These are phyloP conservation scores for Malassezia globosa DNA, from an alignment of 1,284 basidiomycete genomes.

Conservation along the genomic window DNA sequence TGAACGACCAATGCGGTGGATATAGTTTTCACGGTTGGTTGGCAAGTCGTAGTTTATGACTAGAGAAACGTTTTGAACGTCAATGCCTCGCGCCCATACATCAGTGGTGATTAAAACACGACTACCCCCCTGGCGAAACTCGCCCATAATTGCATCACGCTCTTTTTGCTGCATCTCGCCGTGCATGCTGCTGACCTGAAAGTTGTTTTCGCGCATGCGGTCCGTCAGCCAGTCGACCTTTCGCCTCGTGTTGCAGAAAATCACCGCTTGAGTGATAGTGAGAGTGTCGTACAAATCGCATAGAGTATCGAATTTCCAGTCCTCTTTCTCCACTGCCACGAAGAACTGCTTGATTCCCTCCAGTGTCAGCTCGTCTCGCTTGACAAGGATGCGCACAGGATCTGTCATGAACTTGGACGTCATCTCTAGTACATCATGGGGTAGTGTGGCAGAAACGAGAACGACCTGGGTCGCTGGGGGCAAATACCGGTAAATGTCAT, in stretches of 20 bases:
- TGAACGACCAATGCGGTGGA: conserved; percentile 89
- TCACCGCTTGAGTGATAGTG: conserved; percentile 98
- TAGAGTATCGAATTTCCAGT: conserved; percentile 99
- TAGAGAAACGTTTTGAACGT: conserved; percentile 93
- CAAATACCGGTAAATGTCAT: conserved; percentile 96
- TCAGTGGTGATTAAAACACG: conserved; percentile 52
- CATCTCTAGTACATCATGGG: conserved; percentile 97
- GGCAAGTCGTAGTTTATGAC: conserved; percentile 98
- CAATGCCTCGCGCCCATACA: conserved; percentile 96
- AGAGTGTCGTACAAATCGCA: conserved; percentile 94
- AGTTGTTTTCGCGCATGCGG: conserved; percentile 70
- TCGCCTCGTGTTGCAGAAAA: conserved; percentile 96
- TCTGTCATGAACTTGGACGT: conserved; percentile 99
- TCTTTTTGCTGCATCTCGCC: conserved; percentile 99
- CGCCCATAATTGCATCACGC: conserved; percentile 95
- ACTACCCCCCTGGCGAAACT: conserved; percentile 78
- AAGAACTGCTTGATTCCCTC: conserved; percentile 99
- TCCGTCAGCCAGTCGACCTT: conserved; percentile 99
- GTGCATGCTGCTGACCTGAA: conserved; percentile 52
- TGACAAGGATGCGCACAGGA: conserved; percentile 93
- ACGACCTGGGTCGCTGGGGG: conserved; percentile 97
- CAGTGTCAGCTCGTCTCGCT: conserved; percentile 97
- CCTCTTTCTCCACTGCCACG: conserved; percentile 98
- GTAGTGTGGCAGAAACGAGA: conserved; percentile 84
- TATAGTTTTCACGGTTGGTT: conserved; percentile 88